phyloP scores from a whole-genome alignment of 495 filamentous ascomycete species.

The Aspergillus ostianus region DNA sequence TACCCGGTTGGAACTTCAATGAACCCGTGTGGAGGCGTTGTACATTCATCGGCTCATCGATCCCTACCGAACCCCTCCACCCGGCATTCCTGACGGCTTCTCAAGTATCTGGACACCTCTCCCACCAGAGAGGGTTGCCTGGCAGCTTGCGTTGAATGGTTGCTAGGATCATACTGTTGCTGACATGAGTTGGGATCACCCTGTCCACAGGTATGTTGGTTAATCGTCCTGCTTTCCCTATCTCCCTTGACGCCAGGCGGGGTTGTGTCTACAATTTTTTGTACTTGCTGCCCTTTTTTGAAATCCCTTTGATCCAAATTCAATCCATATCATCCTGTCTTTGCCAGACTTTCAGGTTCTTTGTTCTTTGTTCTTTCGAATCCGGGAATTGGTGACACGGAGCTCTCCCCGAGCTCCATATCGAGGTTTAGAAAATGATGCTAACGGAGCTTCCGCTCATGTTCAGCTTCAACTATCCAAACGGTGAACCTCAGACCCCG shows the following conservation, averaged over 20 bases:
- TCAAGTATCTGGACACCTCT: conserved; percentile 19
- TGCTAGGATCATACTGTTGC: conserved; percentile 42
- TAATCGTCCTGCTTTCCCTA: conserved; percentile 10
- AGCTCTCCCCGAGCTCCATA: conserved; percentile 15
- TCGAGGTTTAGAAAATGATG: conserved; percentile 23
- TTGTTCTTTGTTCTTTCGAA: background rate
- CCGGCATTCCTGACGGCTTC: conserved; percentile 33
- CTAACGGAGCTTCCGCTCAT: conserved; percentile 38
- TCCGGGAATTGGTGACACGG: background rate
- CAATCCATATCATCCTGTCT: background rate
- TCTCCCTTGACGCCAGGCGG: conserved; percentile 22
- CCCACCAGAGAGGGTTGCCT: conserved; percentile 34
- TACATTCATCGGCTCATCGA: conserved; percentile 25
- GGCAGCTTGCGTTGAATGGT: conserved; percentile 43
- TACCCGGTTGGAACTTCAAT: conserved; percentile 43
- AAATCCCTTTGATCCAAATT: conserved; percentile 4
- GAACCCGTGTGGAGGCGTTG: conserved; percentile 24
- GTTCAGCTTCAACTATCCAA: conserved; percentile 72
- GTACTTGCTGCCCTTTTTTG: conserved; percentile 6
- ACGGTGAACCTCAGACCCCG: conserved; percentile 75
- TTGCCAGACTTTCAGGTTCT: background rate
- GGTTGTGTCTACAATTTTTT: conserved; percentile 17
- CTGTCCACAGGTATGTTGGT: conserved; percentile 64
- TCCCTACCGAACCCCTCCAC: conserved; percentile 27
- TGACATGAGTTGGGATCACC: conserved; percentile 75